Evolutionary conservation across 768 basidiomycete species (phyloP).

Genomic region (Hemileccinum rubropunctum): DNA sequence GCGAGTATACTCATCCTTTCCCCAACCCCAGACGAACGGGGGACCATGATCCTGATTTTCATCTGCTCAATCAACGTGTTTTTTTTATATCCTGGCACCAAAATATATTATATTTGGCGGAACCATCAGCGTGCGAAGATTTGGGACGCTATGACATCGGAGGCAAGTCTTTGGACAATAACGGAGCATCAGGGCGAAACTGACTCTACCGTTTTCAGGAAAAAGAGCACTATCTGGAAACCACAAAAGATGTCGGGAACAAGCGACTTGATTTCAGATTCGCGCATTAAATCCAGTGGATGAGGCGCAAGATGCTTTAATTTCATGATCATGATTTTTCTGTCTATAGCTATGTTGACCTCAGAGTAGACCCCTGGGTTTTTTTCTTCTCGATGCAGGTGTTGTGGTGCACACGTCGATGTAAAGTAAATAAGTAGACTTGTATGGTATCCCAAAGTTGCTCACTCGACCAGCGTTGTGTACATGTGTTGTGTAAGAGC

Average conservation of each 20-base stretch:
- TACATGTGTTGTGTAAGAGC: constrained; percentile 17
- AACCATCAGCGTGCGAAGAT: constrained; percentile 51
- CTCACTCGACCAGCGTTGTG: constrained; percentile 3
- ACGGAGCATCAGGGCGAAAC: not conserved
- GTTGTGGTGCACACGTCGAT: no score
- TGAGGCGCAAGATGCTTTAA: no score
- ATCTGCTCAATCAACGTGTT: constrained; percentile 51
- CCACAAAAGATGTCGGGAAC: constrained; percentile 52
- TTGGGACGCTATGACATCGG: constrained; percentile 56
- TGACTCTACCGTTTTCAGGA: constrained; percentile 36
- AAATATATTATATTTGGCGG: constrained; percentile 56
- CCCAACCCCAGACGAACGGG: constrained; percentile 45
- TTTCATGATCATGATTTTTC: no score
- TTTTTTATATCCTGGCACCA: constrained; percentile 52
- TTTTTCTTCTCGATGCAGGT: no score
- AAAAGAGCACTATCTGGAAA: constrained; percentile 43
- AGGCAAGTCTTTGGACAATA: constrained; percentile 31
- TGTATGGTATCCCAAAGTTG: no score
- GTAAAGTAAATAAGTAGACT: no score
- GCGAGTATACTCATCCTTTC: no score
- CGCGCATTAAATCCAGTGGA: constrained; percentile 38
- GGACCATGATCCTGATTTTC: constrained; percentile 52
- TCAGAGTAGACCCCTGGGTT: no score
- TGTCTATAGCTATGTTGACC: no score
- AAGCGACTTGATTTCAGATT: constrained; percentile 61